These are phyloP conservation scores for Penicillium manginii DNA, from an alignment of 495 filamentous ascomycete genomes.

Conservation along the genomic window DNA sequence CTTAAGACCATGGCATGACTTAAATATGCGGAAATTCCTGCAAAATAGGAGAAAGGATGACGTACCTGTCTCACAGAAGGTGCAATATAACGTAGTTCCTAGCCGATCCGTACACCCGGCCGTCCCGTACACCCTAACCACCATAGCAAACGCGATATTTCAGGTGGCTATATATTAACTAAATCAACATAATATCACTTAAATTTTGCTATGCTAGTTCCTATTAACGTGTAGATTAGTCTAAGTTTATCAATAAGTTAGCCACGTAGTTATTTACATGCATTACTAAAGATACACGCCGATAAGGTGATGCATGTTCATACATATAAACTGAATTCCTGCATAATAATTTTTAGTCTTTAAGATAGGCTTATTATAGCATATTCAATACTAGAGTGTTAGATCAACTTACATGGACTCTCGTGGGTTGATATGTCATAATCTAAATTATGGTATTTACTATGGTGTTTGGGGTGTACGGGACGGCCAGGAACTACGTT, in stretches of 20 bases:
- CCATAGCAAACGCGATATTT: not conserved
- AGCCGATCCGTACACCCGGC: not conserved
- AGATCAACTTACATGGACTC: not conserved
- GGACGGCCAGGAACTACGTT: not conserved
- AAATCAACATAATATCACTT: slow-evolving; percentile 1
- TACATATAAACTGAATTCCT: not conserved
- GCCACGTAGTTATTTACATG: slow-evolving; percentile 3
- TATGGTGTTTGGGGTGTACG: not conserved
- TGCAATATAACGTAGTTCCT: not conserved
- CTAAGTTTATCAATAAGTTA: not conserved
- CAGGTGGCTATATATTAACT: slow-evolving; percentile 5
- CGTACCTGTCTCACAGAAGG: no score
- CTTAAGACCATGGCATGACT: no score
- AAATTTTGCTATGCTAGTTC: not conserved
- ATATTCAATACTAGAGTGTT: not conserved
- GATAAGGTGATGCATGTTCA: not conserved
- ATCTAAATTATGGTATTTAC: slow-evolving; percentile 3
- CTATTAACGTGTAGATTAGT: slow-evolving; percentile 2
- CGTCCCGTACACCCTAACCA: not conserved
- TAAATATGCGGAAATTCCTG: no score
- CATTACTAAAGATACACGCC: slow-evolving; percentile 3
- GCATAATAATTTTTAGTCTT: not conserved
- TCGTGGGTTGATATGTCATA: not conserved
- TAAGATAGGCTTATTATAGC: not conserved
- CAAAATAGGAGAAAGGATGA: no score